A percentile compares a stretch with the other conserved stretches of the same genome.
Conservation (phyloP, 768 basidiomycete genomes). For the Lentinus brumalis region DNA sequence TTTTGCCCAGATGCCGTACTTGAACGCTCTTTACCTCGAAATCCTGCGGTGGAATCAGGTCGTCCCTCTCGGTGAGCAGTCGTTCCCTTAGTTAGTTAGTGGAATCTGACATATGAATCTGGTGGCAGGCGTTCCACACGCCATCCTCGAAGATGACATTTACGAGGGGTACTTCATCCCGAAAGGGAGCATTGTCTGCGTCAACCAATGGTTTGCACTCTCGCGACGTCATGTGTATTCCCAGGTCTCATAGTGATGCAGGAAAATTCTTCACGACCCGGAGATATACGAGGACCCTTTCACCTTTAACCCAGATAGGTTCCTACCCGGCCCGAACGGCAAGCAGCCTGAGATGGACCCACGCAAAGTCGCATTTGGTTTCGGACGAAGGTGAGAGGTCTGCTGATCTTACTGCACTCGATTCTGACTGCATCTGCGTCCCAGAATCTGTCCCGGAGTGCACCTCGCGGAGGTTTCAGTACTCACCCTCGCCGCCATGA, state of each 20-base stretch:
- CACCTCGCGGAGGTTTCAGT: constrained; percentile 23
- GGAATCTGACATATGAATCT: neutral
- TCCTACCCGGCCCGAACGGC: neutral
- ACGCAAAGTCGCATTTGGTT: constrained; percentile 34
- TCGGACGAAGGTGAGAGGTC: constrained; percentile 30
- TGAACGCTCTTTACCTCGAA: constrained; percentile 31
- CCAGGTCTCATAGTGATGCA: neutral
- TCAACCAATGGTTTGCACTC: constrained; percentile 10
- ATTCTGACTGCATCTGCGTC: neutral
- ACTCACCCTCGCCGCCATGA: constrained; percentile 38
- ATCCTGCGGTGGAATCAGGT: constrained; percentile 36
- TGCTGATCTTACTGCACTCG: no score
- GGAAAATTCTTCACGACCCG: constrained; percentile 29
- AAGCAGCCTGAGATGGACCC: constrained; percentile 26
- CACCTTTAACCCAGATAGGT: constrained; percentile 7
- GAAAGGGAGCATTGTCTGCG: constrained; percentile 22
- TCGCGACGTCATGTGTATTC: no score
- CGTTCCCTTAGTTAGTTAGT: neutral
- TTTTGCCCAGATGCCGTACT: constrained; percentile 15
- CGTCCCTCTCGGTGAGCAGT: constrained; percentile 30
- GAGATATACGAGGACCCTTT: constrained; percentile 5
- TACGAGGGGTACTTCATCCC: constrained; percentile 34
- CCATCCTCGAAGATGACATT: constrained; percentile 27
- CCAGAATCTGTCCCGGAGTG: constrained; percentile 25
- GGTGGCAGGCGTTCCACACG: constrained; percentile 33